Conservation (phyloP, 371 early-diverging fungal species). For the Syncephalastrum racemosum region DNA sequence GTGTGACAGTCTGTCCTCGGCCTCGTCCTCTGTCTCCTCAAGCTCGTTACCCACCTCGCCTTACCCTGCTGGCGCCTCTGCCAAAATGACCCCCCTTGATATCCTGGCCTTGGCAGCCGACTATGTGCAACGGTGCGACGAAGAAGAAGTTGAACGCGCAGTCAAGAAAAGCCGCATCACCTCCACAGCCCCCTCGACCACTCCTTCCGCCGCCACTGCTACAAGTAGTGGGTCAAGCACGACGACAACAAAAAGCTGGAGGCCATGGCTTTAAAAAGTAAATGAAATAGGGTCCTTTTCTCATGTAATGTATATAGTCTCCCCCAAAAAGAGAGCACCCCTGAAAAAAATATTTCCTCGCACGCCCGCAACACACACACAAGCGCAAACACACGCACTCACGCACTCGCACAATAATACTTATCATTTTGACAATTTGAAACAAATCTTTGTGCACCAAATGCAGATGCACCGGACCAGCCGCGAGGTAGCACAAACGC, state of each 20-base stretch:
- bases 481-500: too few species aligned
- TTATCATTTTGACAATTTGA: too few species aligned
- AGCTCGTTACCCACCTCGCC: constrained; percentile 27
- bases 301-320: constrained; percentile 1
- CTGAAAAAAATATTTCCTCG: neutral
- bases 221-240: too few species aligned
- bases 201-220: too few species aligned
- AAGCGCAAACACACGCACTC: too few species aligned
- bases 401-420: neutral
- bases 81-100: constrained; percentile 43
- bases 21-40: constrained; percentile 27
- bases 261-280: constrained; percentile 23
- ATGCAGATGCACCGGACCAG: too few species aligned
- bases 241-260: constrained; percentile 14
- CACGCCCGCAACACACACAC: neutral
- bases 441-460: too few species aligned
- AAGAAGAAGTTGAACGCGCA: constrained; percentile 20
- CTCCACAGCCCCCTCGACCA: neutral
- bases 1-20: constrained; percentile 9
- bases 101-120: constrained; percentile 50
- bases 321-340: too few species aligned
- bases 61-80: constrained; percentile 10
- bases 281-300: constrained; percentile 2
- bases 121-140: constrained; percentile 47
- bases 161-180: constrained; percentile 6